Conservation (phyloP, 2,329 filamentous ascomycete species). For the Exophiala alcalophila region DNA sequence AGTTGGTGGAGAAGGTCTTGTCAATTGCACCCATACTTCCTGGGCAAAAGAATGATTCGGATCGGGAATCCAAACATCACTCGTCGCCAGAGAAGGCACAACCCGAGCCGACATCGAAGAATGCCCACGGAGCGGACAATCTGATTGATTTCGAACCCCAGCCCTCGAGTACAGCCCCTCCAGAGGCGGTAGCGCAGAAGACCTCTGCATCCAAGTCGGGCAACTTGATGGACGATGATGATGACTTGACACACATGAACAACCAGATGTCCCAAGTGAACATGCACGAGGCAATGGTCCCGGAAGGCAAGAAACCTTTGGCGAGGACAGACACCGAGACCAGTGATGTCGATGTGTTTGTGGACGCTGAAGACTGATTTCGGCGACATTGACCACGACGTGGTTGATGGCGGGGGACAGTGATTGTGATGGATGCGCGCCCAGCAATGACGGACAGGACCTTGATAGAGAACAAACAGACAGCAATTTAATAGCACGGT, state of each 20-base stretch:
- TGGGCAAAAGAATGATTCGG: conserved; percentile 62
- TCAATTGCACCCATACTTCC: conserved; percentile 80
- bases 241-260: conserved; percentile 16
- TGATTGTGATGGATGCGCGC: neutral
- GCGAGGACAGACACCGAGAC: conserved; percentile 41
- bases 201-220: conserved; percentile 2
- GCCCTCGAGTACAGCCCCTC: conserved; percentile 24
- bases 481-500: no score
- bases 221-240: conserved; percentile 29
- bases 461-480: conserved; percentile 1
- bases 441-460: conserved; percentile 1
- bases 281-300: conserved; percentile 30
- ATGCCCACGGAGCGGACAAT: conserved; percentile 17
- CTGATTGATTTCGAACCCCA: conserved; percentile 34
- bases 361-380: conserved; percentile 39
- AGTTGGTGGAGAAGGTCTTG: conserved; percentile 67
- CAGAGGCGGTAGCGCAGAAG: conserved; percentile 24
- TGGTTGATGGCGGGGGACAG: no score
- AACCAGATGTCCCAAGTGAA: conserved; percentile 29
- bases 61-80: conserved; percentile 28
- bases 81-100: conserved; percentile 30
- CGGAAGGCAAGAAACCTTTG: conserved; percentile 30
- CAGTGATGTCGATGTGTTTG: conserved; percentile 42
- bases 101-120: conserved; percentile 5
- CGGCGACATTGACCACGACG: neutral